Evolutionary conservation across 176 grass and related monocot species (phyloP).

Genomic region (Chloris gayana): DNA sequence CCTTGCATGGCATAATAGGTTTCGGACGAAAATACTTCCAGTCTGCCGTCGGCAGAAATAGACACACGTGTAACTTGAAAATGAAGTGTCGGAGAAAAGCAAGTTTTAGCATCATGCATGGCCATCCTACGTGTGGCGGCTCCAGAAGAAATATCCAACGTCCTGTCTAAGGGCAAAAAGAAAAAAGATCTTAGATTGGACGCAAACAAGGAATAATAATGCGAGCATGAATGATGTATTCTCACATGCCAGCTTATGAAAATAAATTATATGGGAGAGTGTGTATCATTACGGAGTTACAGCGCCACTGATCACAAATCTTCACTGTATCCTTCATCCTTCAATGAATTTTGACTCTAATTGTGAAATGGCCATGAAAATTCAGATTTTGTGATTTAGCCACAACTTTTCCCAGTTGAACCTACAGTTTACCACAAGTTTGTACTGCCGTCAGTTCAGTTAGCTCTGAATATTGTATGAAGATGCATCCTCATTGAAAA

Average conservation of each 20-base stretch:
- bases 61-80: conserved; percentile 33
- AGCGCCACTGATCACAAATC: conserved; percentile 35
- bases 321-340: conserved; percentile 42
- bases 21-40: conserved; percentile 4
- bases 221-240: conserved; percentile 18
- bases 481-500: too few relatives aligned
- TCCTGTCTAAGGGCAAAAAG: background rate
- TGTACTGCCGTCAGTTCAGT: too few relatives aligned
- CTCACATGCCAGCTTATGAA: conserved; percentile 25
- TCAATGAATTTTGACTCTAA: too few relatives aligned
- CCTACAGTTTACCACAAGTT: too few relatives aligned
- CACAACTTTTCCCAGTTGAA: too few relatives aligned
- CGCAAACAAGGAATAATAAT: conserved; percentile 39
- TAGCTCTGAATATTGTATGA: too few relatives aligned
- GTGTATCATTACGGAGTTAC: conserved; percentile 9
- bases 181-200: conserved; percentile 32
- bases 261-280: background rate
- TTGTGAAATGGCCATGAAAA: too few relatives aligned
- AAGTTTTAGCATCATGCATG: conserved; percentile 26
- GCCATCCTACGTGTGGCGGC: conserved; percentile 28
- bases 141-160: conserved; percentile 8
- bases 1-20: background rate
- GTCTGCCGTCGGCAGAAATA: conserved; percentile 19
- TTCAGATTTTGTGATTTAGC: too few relatives aligned
- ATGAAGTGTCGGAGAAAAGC: conserved; percentile 28